Conservation (phyloP, 2,329 filamentous ascomycete species). For the Penicillium freii region DNA sequence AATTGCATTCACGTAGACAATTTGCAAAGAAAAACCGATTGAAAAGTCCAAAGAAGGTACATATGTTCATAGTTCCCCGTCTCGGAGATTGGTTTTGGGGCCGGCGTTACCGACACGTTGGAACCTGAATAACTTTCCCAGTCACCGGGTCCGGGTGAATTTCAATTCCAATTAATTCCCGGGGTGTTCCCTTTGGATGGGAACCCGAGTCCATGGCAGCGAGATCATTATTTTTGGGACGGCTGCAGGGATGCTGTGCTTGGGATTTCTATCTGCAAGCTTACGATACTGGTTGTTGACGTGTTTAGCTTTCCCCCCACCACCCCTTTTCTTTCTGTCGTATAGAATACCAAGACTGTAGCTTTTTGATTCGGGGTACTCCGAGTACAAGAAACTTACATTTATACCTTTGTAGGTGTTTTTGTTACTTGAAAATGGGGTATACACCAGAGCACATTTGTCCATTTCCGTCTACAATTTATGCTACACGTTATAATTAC, state of each 20-base stretch:
- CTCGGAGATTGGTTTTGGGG: constrained; percentile 16
- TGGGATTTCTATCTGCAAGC: background rate
- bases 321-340: background rate
- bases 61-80: background rate
- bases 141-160: constrained; percentile 19
- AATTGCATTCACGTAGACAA: background rate
- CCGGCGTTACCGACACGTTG: constrained; percentile 24
- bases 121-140: constrained; percentile 23
- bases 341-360: background rate
- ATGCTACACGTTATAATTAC: background rate
- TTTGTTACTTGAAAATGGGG: background rate
- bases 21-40: background rate
- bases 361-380: constrained; percentile 12
- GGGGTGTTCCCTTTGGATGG: constrained; percentile 15
- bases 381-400: constrained; percentile 7
- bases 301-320: background rate
- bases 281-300: background rate
- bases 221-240: constrained; percentile 11
- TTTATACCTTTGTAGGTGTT: background rate
- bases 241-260: constrained; percentile 9
- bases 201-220: constrained; percentile 19
- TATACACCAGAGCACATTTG: background rate
- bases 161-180: constrained; percentile 12
- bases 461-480: background rate
- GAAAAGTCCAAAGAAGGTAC: background rate